These are phyloP conservation scores for Psilocybe cubensis DNA, from an alignment of 768 basidiomycete species.

Conservation along the genomic window DNA sequence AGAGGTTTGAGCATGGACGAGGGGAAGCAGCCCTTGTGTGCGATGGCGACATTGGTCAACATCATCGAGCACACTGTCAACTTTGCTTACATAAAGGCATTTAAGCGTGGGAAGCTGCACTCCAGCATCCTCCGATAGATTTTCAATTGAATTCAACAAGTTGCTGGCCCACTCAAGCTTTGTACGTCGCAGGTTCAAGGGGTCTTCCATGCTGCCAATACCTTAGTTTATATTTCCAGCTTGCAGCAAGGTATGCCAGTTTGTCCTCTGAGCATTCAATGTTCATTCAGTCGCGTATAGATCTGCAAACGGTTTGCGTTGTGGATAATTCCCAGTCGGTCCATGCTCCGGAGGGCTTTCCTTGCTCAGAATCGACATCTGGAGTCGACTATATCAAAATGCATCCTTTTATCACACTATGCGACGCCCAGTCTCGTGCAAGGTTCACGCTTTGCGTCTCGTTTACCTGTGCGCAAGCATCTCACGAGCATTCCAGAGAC, in stretches of 20 bases:
- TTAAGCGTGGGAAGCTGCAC: conserved; percentile 1
- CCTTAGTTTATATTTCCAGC: conserved; percentile 1
- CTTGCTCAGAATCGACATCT: conserved; percentile 57
- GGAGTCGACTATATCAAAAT: conserved; percentile 36
- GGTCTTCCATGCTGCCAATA: conserved; percentile 16
- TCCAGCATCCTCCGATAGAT: background rate
- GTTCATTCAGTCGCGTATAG: background rate
- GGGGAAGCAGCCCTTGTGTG: background rate
- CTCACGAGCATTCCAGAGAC: background rate
- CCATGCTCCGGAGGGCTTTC: conserved; percentile 73
- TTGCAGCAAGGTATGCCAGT: conserved; percentile 9
- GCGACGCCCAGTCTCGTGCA: conserved; percentile 10
- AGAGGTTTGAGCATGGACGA: background rate
- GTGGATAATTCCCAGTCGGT: conserved; percentile 52
- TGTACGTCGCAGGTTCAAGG: background rate
- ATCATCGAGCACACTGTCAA: background rate
- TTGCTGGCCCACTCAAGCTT: background rate
- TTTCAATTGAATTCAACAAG: background rate
- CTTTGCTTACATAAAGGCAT: background rate
- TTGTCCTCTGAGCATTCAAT: background rate
- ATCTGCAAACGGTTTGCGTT: conserved; percentile 9
- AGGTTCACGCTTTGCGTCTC: conserved; percentile 1
- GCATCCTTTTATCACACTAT: conserved; percentile 14
- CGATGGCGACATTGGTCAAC: background rate
- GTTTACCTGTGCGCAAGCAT: background rate